Evolutionary conservation across 176 grass and related monocot species (phyloP).

Genomic region (Secale cereale): DNA sequence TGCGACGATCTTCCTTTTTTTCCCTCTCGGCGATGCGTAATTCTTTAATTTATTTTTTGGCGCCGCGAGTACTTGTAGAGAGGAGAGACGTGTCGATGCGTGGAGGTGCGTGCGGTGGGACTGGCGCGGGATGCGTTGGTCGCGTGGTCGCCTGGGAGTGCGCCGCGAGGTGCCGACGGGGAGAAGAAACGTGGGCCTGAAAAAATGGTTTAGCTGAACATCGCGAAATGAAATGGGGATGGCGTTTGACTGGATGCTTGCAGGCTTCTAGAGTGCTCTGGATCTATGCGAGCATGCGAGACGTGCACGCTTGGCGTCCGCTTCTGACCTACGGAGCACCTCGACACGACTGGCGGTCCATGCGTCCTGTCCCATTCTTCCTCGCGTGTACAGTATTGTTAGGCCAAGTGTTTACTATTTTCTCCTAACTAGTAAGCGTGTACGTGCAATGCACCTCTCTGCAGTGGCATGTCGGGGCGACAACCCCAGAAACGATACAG

Average conservation of each 20-base stretch:
- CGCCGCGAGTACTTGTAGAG: neutral
- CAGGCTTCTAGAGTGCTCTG: neutral
- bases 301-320: neutral
- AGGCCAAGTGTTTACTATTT: too few species aligned
- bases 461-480: too few species aligned
- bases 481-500: too few species aligned
- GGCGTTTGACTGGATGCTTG: neutral
- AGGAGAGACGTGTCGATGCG: conserved; percentile 11
- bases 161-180: conserved; percentile 2
- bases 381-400: too few species aligned
- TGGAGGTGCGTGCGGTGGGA: neutral
- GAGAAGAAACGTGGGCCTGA: neutral
- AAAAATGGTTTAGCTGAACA: neutral
- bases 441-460: too few species aligned
- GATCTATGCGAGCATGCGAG: neutral
- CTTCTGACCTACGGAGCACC: neutral
- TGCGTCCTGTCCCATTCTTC: neutral
- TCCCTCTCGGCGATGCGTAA: neutral
- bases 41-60: neutral
- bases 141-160: conserved; percentile 10
- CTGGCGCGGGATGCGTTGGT: neutral
- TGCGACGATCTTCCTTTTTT: neutral
- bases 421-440: too few species aligned
- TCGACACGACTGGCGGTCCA: neutral
- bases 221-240: neutral